Evolutionary conservation across 2,329 filamentous ascomycete species (phyloP).

Genomic region (Neurospora sp.): DNA sequence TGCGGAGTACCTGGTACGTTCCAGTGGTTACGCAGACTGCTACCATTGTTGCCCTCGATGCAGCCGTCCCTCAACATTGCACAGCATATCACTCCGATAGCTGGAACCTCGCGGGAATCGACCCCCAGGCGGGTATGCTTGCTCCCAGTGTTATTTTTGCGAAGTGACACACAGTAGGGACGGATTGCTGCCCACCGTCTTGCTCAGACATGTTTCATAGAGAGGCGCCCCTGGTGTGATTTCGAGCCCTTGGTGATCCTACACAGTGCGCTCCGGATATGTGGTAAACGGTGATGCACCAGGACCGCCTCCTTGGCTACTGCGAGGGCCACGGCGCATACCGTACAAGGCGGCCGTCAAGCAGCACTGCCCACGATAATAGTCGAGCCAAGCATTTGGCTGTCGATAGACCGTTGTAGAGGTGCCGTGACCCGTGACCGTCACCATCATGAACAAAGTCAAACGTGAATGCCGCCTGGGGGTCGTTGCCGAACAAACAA

Average conservation of each 20-base stretch:
- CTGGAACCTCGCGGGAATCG: not conserved
- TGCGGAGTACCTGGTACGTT: not conserved
- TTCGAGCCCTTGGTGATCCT: not conserved
- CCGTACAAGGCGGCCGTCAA: not conserved
- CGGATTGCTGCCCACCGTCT: not conserved
- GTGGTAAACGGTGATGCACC: not conserved
- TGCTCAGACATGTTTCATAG: not conserved
- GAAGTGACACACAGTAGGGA: not conserved
- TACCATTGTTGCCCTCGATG: constrained; percentile 5
- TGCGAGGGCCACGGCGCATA: not conserved
- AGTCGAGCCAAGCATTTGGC: not conserved
- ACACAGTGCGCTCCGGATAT: not conserved
- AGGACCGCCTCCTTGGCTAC: not conserved
- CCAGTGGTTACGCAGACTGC: not conserved
- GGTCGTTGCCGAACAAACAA: not conserved
- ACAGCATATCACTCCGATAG: not conserved
- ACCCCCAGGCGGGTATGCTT: not conserved
- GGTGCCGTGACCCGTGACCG: not conserved
- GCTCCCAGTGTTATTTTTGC: not conserved
- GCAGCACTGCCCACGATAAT: not conserved
- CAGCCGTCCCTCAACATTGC: constrained; percentile 6
- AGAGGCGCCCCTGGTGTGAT: not conserved
- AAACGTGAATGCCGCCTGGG: not conserved
- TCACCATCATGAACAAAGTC: not conserved
- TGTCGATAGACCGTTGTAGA: not conserved